Percentiles rank a stretch among this genome's conserved stretches.
Evolutionary conservation across 306 rosid genomes (phyloP).

Genomic region (Glycine latifolia): DNA sequence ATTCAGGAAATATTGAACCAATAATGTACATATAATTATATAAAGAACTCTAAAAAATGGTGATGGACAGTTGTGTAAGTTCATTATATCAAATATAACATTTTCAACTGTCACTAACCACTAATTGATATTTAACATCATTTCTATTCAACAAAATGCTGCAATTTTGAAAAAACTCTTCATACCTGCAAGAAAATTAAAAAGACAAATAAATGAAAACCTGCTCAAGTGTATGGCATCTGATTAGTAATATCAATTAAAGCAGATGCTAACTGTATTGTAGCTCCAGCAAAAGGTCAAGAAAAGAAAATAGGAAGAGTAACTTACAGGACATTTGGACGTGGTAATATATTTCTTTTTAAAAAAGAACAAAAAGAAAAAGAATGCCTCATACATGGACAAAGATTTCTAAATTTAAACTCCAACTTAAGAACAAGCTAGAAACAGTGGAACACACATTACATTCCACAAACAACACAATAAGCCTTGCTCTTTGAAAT

Average conservation of each 20-base stretch:
- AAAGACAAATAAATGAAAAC: constrained; percentile 32
- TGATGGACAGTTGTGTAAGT: constrained; percentile 49
- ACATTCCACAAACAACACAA: not conserved
- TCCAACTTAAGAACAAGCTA: not conserved
- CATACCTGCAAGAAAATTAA: constrained; percentile 59
- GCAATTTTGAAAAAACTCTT: constrained; percentile 56
- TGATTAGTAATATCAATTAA: constrained; percentile 7
- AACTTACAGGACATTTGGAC: constrained; percentile 4
- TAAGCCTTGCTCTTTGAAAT: constrained; percentile 7
- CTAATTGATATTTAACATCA: constrained; percentile 57
- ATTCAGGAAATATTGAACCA: constrained; percentile 41
- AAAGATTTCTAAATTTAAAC: constrained; percentile 15
- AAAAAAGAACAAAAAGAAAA: not conserved
- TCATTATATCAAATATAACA: constrained; percentile 49
- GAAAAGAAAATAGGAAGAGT: not conserved
- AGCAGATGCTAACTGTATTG: constrained; percentile 9
- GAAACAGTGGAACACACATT: not conserved
- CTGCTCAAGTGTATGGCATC: constrained; percentile 42
- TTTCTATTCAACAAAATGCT: constrained; percentile 60
- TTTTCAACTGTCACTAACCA: constrained; percentile 55
- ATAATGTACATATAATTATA: constrained; percentile 49
- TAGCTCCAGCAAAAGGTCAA: constrained; percentile 24
- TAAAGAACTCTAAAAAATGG: constrained; percentile 50
- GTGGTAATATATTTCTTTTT: not conserved
- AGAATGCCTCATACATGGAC: not conserved